A percentile compares a stretch with the other conserved stretches of the same genome.
phyloP scores from a whole-genome alignment of 2,329 filamentous ascomycete genomes.

The Calonectria pseudoturangicola region DNA sequence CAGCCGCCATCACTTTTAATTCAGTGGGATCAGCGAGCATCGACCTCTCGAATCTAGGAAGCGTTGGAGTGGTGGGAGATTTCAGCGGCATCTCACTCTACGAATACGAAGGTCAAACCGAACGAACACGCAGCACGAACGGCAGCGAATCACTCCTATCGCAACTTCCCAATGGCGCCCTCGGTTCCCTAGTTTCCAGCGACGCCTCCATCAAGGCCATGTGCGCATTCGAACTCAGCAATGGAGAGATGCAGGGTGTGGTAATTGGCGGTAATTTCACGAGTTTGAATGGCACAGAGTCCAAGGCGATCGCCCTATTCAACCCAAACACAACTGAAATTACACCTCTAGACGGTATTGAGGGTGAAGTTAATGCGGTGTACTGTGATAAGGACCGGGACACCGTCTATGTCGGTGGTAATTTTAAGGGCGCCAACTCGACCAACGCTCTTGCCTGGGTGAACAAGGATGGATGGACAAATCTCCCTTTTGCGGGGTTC shows the following conservation, averaged over 20 bases:
- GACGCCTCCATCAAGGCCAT: slow-evolving; percentile 92
- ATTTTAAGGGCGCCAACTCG: slow-evolving; percentile 86
- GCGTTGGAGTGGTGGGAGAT: slow-evolving; percentile 90
- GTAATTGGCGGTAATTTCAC: slow-evolving; percentile 97
- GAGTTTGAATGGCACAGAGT: slow-evolving; percentile 84
- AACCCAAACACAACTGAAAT: slow-evolving; percentile 82
- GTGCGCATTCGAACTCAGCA: slow-evolving; percentile 83
- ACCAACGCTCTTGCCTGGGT: slow-evolving; percentile 93
- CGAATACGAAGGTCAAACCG: slow-evolving; percentile 86
- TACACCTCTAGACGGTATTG: slow-evolving; percentile 85
- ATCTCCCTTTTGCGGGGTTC: slow-evolving; percentile 93
- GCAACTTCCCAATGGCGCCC: slow-evolving; percentile 89
- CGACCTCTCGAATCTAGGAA: slow-evolving; percentile 85
- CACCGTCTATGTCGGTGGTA: slow-evolving; percentile 93
- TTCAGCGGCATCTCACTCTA: slow-evolving; percentile 95
- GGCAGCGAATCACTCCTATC: slow-evolving; percentile 88
- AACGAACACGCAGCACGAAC: slow-evolving; percentile 80
- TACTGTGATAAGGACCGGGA: slow-evolving; percentile 86
- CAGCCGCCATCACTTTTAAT: slow-evolving; percentile 74
- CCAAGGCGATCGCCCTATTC: slow-evolving; percentile 87
- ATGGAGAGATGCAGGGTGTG: slow-evolving; percentile 82
- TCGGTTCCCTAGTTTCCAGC: slow-evolving; percentile 82
- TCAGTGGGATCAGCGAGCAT: slow-evolving; percentile 82
- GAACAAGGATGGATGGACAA: slow-evolving; percentile 80
- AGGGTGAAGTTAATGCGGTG: slow-evolving; percentile 87